Evolutionary conservation across 176 grass and related monocot species (phyloP).

Genomic region (Elaeis guineensis): DNA sequence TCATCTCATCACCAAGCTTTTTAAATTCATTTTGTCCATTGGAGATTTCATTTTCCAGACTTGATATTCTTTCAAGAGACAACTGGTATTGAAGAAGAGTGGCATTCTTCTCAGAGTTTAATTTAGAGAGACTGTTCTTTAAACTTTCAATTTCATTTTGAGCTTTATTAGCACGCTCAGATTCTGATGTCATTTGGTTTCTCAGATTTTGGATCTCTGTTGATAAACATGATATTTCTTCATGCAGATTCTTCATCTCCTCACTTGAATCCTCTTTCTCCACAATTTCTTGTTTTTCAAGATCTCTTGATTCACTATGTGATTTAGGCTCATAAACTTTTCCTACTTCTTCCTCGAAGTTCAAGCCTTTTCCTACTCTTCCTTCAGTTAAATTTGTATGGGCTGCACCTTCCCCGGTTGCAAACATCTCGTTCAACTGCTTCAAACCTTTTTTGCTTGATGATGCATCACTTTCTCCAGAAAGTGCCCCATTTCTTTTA

Average conservation of each 20-base stretch:
- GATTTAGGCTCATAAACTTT: conserved; percentile 9
- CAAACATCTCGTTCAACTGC: conserved; percentile 47
- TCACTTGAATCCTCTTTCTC: conserved; percentile 32
- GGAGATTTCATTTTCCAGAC: conserved; percentile 52
- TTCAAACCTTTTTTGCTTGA: conserved; percentile 46
- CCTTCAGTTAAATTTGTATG: conserved; percentile 33
- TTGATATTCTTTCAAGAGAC: conserved; percentile 41
- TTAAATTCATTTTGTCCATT: conserved; percentile 49
- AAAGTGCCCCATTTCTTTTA: conserved; percentile 61
- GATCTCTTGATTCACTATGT: not conserved
- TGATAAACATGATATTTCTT: conserved; percentile 63
- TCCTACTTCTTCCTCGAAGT: conserved; percentile 42
- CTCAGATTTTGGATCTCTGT: conserved; percentile 56
- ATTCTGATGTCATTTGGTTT: conserved; percentile 57
- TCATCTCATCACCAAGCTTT: conserved; percentile 66
- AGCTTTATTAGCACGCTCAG: conserved; percentile 57
- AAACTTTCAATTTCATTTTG: conserved; percentile 50
- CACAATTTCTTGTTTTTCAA: conserved; percentile 5
- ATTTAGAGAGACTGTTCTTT: conserved; percentile 33
- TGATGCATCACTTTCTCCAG: conserved; percentile 40
- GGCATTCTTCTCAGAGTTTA: conserved; percentile 52
- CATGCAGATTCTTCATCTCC: conserved; percentile 42
- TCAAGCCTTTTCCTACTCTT: conserved; percentile 43
- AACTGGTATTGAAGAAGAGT: conserved; percentile 41
- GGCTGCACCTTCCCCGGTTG: conserved; percentile 26